Base-by-base conservation (phyloP, 495 filamentous ascomycete genomes). In the Penicillium lagena region DNA sequence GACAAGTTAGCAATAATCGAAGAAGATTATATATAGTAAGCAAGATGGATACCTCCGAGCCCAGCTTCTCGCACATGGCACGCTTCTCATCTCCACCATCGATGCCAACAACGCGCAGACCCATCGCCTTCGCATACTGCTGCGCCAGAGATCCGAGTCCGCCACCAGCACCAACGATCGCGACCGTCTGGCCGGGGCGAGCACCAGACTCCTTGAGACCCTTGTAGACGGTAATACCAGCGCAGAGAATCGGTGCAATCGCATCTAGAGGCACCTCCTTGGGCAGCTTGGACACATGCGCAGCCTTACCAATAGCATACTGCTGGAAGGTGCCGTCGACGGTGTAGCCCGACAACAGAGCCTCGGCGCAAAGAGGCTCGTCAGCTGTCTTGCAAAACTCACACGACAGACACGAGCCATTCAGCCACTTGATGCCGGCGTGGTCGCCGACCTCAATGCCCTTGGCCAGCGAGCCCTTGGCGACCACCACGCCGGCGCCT, bases 61-160 rank as follows among this genome's bases (percentile, higher is more conserved):
- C 88, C 13, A 93, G 79, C 58, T 76, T 62, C 31, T 67, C 46
- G 56, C 78, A 82, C 70, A 87, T 79, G 42, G 76, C 68, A 47
- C 63, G 71, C 71, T 95, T 95, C 68, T 90, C 89, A 22, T 80
- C 80, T 11, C 88, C 88, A 22, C 77, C 77, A 58, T 94, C 89
- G 50, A 94, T 88, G 35, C 81, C 85, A 52, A 95, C 79, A 31
- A 78, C 66, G 37, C 78, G 73, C 22, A 94, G 64, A 36, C 89
- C 89, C 89, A 95, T 93, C n/a, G 87, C 89, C 63, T 82, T 84
- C 7, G 87, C 89, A 59, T 90, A 94, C 63, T 95, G 89, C 56
- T 83, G 69, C 13, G 89, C 89, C 46, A 95, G 73, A 40, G 78
- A 82, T 11, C 89, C 89, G 4, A 95, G 74, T n/a, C 89, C 89